Evolutionary conservation across 1,284 basidiomycete genomes (phyloP), one percentile per base, ranked within the genome.

Genomic region (Cryptococcus hybrid): DNA sequence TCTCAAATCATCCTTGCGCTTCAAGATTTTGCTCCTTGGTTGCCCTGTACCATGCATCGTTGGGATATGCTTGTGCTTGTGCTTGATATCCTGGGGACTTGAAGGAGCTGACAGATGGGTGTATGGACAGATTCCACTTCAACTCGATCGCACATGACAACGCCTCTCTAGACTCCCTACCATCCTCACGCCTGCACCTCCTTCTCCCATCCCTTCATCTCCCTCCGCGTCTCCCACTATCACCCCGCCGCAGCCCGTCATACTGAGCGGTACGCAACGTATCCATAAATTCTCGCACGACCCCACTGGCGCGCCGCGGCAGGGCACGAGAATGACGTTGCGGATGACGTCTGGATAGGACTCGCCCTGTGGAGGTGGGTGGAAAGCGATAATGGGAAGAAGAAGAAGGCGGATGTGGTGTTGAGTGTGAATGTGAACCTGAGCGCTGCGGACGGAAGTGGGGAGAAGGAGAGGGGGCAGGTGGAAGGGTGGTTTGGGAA

Each of bases 91-190:
- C 15, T 24, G 18, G 35, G 18, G 7, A 30, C 13, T 13, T 8
- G 47, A 30, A n/a, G 47, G 13, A 12, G 35, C 18, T 36, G 24
- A 18, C 47, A 24, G 47, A 48, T 9, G 3, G 34, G 34, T 18
- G 40, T 11, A 35, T 30, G 34, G n/a, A 24, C 69, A 90, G 95
- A 76, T 94, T 88, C 72, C 95, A 98, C 79, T 99, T 97, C 66
- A 83, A 86, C 59, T 88, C 92, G 0, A 78, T 98, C 44, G 95
- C 93, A 9, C 86, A 97, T 71, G 95, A 99, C 80, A 98, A 97
- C 73, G 82, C 84, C 35, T 90, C 95, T 1, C 69, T 78, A 47
- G 80, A 80, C 9, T 76, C 82, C n/a, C n/a, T 9, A 71, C 75
- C 7, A 81, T 90, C 15, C 54, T 72, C 70, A 56, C 60, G 49